Base-by-base conservation (phyloP, 2,329 filamentous ascomycete genomes). In the Colletotrichum sp. region DNA sequence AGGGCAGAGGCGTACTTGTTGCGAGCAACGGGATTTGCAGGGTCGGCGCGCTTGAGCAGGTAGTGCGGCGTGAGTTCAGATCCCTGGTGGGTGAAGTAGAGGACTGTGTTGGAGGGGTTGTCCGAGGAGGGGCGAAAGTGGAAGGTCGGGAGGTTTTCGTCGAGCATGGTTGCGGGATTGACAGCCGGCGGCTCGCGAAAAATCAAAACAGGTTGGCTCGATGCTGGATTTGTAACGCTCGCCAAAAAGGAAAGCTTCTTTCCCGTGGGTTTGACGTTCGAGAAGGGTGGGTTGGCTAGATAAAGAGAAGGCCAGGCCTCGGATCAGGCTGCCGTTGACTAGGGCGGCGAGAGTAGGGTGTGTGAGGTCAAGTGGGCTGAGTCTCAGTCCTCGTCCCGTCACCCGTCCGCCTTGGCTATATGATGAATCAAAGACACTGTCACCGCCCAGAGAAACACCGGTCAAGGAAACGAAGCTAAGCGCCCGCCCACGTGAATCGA, bases 1-100 rank as follows among this genome's bases (percentile, higher is more conserved):
- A 99, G 89, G 52, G 95, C 96, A 76, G 94, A 91, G 55, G 95
- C 96, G 84, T 98, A 99, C 84, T 94, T 94, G 85, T 96, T 97
- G 82, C 91, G 93, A 30, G 95, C 93, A 13, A 89, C 88, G 57
- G 93, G 90, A 9, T 92, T 86, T n/a, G 91, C 84, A 2, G 96
- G 95, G 81, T 97, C 93, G 76, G 93, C 91, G 78, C 94, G 93
- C 79, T 93, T 93, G 39, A 98, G 88, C n/a, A 93, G 89, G 85
- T 99, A 99, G 68, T 95, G 92, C 15, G 96, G 92, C 26, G 90
- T 87, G 1, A 95, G 95, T 52, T 98, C 95, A 77, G 94, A 93
- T 84, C 96, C 96, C 85, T 96, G 92, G 80, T 98, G 88, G 8
- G 89, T 88, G 79, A 90, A 91, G 84, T 89, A 91, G 74, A 92